Percentiles rank a stretch among this genome's conserved stretches.
Evolutionary conservation across 176 grass and related monocot species (phyloP).

Genomic region (Triticum turgidum): DNA sequence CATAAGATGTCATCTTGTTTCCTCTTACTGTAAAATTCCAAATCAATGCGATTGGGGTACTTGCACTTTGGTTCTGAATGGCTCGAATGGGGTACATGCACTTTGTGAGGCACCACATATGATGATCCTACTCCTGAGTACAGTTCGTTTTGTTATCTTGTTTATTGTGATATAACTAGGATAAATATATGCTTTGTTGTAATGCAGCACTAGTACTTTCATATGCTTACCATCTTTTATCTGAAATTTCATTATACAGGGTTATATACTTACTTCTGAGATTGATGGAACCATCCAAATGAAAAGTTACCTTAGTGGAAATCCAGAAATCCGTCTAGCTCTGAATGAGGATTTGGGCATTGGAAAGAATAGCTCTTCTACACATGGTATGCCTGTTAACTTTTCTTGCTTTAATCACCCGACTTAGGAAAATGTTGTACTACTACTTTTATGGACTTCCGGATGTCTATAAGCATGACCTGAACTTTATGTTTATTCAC

Average conservation of each 20-base stretch:
- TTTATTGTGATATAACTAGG: slow-evolving; percentile 8
- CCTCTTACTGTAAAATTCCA: background rate
- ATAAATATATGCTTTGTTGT: slow-evolving; percentile 7
- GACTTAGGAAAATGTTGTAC: background rate
- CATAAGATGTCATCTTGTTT: background rate
- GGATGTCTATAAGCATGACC: slow-evolving; percentile 2
- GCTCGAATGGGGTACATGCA: slow-evolving; percentile 1
- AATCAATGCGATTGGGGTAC: background rate
- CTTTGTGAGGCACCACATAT: background rate
- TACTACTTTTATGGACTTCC: background rate
- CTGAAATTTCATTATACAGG: slow-evolving; percentile 49
- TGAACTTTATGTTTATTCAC: background rate
- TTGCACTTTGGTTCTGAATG: background rate
- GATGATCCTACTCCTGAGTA: background rate
- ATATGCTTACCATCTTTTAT: background rate
- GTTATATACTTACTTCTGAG: slow-evolving; percentile 98
- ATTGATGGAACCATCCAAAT: slow-evolving; percentile 99
- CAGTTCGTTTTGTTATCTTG: background rate
- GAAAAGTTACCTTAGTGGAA: slow-evolving; percentile 98
- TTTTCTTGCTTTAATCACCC: background rate
- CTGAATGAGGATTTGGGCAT: slow-evolving; percentile 97
- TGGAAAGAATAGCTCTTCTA: slow-evolving; percentile 72
- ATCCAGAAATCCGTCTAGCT: slow-evolving; percentile 97
- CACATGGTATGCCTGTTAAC: slow-evolving; percentile 51
- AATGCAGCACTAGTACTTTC: background rate